Evolutionary conservation across 2,329 filamentous ascomycete genomes (phyloP).

Genomic region (Tolypocladium album): DNA sequence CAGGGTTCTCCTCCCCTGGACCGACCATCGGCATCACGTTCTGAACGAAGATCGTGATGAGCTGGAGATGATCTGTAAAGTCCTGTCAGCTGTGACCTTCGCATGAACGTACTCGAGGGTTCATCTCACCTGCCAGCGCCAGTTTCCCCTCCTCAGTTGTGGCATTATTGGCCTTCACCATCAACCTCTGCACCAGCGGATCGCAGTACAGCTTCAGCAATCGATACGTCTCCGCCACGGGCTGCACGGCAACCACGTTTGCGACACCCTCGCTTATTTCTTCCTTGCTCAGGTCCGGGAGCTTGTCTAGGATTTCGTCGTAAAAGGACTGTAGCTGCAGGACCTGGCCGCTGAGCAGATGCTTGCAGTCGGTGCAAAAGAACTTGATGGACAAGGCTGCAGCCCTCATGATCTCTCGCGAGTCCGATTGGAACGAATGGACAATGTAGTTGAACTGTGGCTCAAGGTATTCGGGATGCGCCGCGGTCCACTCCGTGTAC

Average conservation of each 20-base stretch:
- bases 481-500: conserved; percentile 96
- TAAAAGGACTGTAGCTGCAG: conserved; percentile 86
- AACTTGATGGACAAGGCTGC: conserved; percentile 93
- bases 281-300: conserved; percentile 81
- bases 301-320: conserved; percentile 73
- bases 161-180: conserved; percentile 77
- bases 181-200: conserved; percentile 74
- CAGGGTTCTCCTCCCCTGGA: conserved; percentile 67
- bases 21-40: conserved; percentile 63
- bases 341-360: conserved; percentile 74
- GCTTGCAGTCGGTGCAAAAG: conserved; percentile 90
- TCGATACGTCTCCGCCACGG: conserved; percentile 66
- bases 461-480: conserved; percentile 85
- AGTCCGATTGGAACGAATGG: conserved; percentile 78
- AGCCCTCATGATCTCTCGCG: conserved; percentile 82
- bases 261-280: conserved; percentile 95
- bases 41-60: conserved; percentile 86
- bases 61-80: conserved; percentile 66
- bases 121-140: conserved; percentile 63
- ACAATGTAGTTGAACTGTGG: conserved; percentile 94
- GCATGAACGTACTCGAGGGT: background rate
- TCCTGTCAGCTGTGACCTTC: conserved; percentile 8
- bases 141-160: conserved; percentile 75
- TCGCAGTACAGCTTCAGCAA: conserved; percentile 89
- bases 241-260: conserved; percentile 80